These are phyloP conservation scores for Aureobasidium sp. DNA, from an alignment of 2,329 filamentous ascomycete genomes.

Conservation along the genomic window DNA sequence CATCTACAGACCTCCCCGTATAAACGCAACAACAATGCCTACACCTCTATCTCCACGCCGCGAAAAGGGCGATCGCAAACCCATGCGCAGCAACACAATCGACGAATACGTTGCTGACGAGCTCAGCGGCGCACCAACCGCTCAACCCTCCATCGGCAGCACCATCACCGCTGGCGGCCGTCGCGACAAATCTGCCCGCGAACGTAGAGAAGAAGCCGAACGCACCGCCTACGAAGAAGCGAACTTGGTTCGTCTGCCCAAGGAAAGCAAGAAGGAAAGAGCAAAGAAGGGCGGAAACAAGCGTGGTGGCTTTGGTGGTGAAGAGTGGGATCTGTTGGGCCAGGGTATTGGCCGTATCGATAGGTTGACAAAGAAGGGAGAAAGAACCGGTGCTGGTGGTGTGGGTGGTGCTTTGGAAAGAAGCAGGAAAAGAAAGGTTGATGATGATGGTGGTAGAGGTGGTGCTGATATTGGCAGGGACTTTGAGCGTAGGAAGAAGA, in stretches of 20 bases:
- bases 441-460: constrained; percentile 64
- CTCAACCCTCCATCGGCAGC: constrained; percentile 85
- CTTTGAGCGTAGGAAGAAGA: constrained; percentile 19
- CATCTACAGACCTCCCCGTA: constrained; percentile 81
- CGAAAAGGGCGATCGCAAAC: constrained; percentile 56
- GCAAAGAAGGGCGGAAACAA: constrained; percentile 49
- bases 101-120: constrained; percentile 89
- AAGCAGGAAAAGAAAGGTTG: constrained; percentile 72
- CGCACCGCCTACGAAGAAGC: constrained; percentile 80
- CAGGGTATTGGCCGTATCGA: constrained; percentile 84
- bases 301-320: constrained; percentile 67
- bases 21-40: constrained; percentile 74
- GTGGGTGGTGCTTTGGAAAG: constrained; percentile 62
- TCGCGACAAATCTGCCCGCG: constrained; percentile 66
- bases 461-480: constrained; percentile 39
- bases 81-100: constrained; percentile 71
- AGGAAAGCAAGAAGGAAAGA: constrained; percentile 76
- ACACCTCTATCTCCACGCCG: constrained; percentile 43
- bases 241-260: constrained; percentile 83
- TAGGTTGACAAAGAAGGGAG: constrained; percentile 60
- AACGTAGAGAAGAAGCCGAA: constrained; percentile 72
- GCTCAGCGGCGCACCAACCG: constrained; percentile 70
- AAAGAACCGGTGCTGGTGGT: constrained; percentile 40
- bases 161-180: constrained; percentile 73
- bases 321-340: constrained; percentile 84